These are phyloP conservation scores for Bauhinia variegata DNA, from an alignment of 306 rosid species.

Conservation along the genomic window DNA sequence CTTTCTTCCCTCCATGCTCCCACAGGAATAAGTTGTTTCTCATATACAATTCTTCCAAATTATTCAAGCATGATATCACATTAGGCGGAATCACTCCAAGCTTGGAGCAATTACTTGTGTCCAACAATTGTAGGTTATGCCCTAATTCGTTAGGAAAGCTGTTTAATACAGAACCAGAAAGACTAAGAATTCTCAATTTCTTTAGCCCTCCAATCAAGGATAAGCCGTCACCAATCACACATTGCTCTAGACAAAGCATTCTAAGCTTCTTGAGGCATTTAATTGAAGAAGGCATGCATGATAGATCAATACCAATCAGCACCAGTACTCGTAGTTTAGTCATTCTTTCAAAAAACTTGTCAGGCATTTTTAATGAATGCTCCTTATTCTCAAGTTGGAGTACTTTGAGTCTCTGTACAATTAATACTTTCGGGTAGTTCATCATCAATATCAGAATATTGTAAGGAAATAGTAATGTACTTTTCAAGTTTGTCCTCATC, in stretches of 20 bases:
- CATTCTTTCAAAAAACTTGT: slow-evolving; percentile 24
- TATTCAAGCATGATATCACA: slow-evolving; percentile 37
- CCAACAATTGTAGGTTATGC: slow-evolving; percentile 42
- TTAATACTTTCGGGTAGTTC: neutral
- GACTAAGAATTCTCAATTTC: slow-evolving; percentile 49
- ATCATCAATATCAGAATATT: slow-evolving; percentile 1
- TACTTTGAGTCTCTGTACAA: slow-evolving; percentile 1
- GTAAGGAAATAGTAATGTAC: slow-evolving; percentile 29
- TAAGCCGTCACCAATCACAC: slow-evolving; percentile 25
- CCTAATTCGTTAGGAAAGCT: slow-evolving; percentile 38
- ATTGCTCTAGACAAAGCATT: slow-evolving; percentile 40
- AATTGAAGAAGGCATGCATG: neutral
- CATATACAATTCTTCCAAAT: slow-evolving; percentile 50
- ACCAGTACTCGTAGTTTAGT: slow-evolving; percentile 29
- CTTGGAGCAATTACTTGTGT: slow-evolving; percentile 41
- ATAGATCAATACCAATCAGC: slow-evolving; percentile 9
- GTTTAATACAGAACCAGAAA: slow-evolving; percentile 33
- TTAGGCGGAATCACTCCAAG: slow-evolving; percentile 40
- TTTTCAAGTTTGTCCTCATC: slow-evolving; percentile 19
- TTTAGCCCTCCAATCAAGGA: slow-evolving; percentile 40
- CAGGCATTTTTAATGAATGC: slow-evolving; percentile 3
- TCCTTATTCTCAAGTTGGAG: neutral
- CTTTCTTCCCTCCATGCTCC: slow-evolving; percentile 12
- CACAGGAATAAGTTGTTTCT: slow-evolving; percentile 39
- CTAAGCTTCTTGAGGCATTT: slow-evolving; percentile 19